Evolutionary conservation across 352 stramenopile genomes (phyloP).

Genomic region (Pythium rhizo-oryzae): DNA sequence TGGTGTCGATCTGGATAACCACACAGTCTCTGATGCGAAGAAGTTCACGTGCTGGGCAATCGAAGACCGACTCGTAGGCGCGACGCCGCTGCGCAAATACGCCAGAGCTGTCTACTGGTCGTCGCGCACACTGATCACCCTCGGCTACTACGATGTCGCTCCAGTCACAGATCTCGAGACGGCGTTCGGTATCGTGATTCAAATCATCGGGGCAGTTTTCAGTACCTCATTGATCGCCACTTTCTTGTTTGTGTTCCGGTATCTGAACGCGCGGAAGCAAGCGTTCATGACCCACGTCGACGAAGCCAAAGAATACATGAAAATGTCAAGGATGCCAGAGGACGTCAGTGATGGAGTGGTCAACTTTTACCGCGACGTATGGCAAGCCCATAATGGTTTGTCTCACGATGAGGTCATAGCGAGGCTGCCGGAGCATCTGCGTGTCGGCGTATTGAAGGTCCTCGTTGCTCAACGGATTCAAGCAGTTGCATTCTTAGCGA

Average conservation of each 20-base stretch:
- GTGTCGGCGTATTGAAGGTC: constrained; percentile 55
- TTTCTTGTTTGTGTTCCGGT: constrained; percentile 73
- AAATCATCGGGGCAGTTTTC: constrained; percentile 70
- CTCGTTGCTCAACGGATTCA: constrained; percentile 65
- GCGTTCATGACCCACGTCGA: constrained; percentile 73
- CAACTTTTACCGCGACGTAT: constrained; percentile 63
- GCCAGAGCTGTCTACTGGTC: constrained; percentile 61
- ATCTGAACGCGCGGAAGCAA: constrained; percentile 56
- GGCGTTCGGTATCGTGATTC: constrained; percentile 52
- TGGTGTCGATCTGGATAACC: constrained; percentile 1
- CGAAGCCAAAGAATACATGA: constrained; percentile 77
- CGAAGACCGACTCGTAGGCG: constrained; percentile 61
- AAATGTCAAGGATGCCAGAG: constrained; percentile 60
- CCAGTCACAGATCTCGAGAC: constrained; percentile 60
- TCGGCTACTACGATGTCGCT: constrained; percentile 66
- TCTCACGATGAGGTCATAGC: constrained; percentile 51
- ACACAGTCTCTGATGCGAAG: background rate
- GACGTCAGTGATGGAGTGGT: constrained; percentile 59
- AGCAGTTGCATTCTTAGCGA: constrained; percentile 56
- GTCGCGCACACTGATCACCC: constrained; percentile 50
- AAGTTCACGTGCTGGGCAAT: constrained; percentile 70
- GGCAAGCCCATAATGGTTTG: constrained; percentile 51
- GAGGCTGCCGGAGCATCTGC: constrained; percentile 58
- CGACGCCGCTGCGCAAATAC: constrained; percentile 50
- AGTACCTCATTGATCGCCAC: constrained; percentile 68